Evolutionary conservation across 2,329 filamentous ascomycete genomes (phyloP).

Genomic region (Botryotinia narcissicola): DNA sequence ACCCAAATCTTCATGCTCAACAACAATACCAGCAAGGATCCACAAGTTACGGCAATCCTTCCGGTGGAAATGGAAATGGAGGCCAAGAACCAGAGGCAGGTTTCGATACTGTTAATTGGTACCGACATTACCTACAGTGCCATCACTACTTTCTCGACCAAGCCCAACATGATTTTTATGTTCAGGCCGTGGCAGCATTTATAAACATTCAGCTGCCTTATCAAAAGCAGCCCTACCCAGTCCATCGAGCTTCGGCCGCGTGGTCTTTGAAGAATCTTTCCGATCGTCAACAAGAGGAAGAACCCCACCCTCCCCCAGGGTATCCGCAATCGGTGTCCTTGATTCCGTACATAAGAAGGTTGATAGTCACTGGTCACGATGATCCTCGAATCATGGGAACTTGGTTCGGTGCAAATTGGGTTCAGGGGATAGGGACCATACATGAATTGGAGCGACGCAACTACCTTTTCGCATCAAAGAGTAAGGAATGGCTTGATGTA

Average conservation of each 20-base stretch:
- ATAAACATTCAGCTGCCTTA: conserved; percentile 90
- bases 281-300: conserved; percentile 32
- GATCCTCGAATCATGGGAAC: conserved; percentile 82
- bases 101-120: conserved; percentile 89
- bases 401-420: conserved; percentile 96
- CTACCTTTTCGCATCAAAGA: conserved; percentile 93
- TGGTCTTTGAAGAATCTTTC: conserved; percentile 39
- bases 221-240: conserved; percentile 58
- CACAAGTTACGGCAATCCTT: background rate
- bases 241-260: conserved; percentile 42
- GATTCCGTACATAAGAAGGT: conserved; percentile 83
- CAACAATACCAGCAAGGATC: conserved; percentile 12
- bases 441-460: conserved; percentile 90
- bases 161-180: conserved; percentile 76
- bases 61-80: background rate
- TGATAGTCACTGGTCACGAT: conserved; percentile 91
- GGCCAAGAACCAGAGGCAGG: conserved; percentile 3
- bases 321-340: conserved; percentile 57
- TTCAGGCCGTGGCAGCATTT: conserved; percentile 86
- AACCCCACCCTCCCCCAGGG: conserved; percentile 21
- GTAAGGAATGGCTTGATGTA: conserved; percentile 82
- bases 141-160: conserved; percentile 88
- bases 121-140: conserved; percentile 86
- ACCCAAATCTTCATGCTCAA: conserved; percentile 12
- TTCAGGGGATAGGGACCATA: conserved; percentile 71